Evolutionary conservation across 225 moss, liverwort and hornwort species (phyloP).

Genomic region (Pseudisothecium myosuroides): DNA sequence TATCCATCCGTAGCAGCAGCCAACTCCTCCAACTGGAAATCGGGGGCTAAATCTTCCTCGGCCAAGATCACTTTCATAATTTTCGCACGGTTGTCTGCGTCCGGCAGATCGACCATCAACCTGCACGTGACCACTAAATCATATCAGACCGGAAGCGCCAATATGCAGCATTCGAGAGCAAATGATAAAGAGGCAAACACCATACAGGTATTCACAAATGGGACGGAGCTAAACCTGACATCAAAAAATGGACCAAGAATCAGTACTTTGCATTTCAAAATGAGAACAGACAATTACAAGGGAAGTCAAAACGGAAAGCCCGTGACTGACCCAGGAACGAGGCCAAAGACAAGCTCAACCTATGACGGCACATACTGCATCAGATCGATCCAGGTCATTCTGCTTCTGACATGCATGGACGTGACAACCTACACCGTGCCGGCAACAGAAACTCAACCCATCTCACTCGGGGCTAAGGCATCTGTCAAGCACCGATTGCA

Average conservation of each 20-base stretch:
- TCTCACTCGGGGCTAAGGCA: not conserved
- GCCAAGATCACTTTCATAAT: conserved; percentile 88
- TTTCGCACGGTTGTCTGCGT: conserved; percentile 76
- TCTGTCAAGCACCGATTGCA: not conserved
- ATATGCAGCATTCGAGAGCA: not conserved
- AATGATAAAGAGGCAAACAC: not conserved
- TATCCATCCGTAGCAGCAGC: conserved; percentile 83
- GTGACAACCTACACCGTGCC: not conserved
- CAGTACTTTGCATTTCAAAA: no score
- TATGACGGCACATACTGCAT: not conserved
- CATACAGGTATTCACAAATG: not conserved
- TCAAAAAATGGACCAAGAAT: not conserved
- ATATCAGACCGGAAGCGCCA: not conserved
- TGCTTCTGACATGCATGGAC: not conserved
- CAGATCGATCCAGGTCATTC: not conserved
- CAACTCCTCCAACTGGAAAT: conserved; percentile 76
- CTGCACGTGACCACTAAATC: conserved; percentile 13
- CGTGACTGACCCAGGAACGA: not conserved
- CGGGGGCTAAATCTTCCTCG: conserved; percentile 80
- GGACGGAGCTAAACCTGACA: not conserved
- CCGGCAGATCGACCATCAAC: conserved; percentile 92
- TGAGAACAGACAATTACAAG: not conserved
- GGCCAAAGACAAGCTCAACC: not conserved
- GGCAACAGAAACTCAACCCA: not conserved
- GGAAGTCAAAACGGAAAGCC: not conserved